Percentiles rank a stretch among this genome's conserved stretches.
phyloP scores from a whole-genome alignment of 768 basidiomycete species.

The Xerocomellus amylosporus region DNA sequence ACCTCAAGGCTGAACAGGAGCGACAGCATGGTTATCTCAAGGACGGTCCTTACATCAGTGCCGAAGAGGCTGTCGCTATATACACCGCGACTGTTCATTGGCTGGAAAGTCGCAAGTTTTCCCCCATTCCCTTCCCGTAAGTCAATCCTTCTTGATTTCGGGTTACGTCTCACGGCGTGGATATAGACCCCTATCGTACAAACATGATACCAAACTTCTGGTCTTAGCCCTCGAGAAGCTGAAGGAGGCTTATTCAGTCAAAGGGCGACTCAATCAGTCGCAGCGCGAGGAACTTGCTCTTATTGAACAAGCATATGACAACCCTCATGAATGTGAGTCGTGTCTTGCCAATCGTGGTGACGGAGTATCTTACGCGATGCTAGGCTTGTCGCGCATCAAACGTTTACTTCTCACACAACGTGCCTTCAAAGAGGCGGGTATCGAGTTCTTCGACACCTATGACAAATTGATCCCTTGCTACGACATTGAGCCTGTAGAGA shows the following conservation, averaged over 20 bases:
- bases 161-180: constrained; percentile 1
- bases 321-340: constrained; percentile 89
- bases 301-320: constrained; percentile 99
- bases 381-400: constrained; percentile 94
- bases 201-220: constrained; percentile 97
- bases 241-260: constrained; percentile 98
- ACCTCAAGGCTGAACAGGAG: constrained; percentile 98
- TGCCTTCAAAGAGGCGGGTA: constrained; percentile 97
- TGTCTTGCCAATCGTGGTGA: neutral
- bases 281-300: constrained; percentile 97
- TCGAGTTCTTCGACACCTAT: constrained; percentile 96
- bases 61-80: constrained; percentile 97
- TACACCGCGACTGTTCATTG: constrained; percentile 99
- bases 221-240: constrained; percentile 96
- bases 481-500: constrained; percentile 99
- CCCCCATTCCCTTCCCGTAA: constrained; percentile 97
- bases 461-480: constrained; percentile 99
- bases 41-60: constrained; percentile 98
- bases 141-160: constrained; percentile 22
- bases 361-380: constrained; percentile 2
- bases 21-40: constrained; percentile 98
- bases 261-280: constrained; percentile 95
- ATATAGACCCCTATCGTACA: constrained; percentile 86
- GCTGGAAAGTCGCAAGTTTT: constrained; percentile 97
- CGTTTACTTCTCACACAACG: constrained; percentile 94